Evolutionary conservation across 257 asterid species (phyloP).

Genomic region (Voacanga thouarsii): DNA sequence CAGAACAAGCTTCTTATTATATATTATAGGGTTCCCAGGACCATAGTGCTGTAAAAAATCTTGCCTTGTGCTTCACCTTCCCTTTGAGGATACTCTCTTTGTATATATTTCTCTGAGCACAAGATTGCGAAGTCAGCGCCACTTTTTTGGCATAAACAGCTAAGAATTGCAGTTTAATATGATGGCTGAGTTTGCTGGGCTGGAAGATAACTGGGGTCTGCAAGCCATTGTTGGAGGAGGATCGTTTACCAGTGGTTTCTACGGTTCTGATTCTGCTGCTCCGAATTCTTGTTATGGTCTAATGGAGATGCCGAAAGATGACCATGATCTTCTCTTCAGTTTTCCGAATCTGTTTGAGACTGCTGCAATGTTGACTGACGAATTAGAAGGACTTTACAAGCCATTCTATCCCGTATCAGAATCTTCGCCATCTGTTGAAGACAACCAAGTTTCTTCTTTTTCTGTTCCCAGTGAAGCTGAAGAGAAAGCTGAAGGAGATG

Average conservation of each 20-base stretch:
- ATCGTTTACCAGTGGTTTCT: not conserved
- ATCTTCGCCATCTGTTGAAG: conserved; percentile 25
- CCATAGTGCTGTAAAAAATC: conserved; percentile 1
- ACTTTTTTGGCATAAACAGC: not conserved
- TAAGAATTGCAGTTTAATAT: not conserved
- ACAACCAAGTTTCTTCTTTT: not conserved
- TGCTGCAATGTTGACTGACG: conserved; percentile 34
- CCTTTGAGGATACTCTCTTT: not conserved
- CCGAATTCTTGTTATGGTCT: not conserved
- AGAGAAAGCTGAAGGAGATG: conserved; percentile 24
- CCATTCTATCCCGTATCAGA: conserved; percentile 46
- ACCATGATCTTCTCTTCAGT: conserved; percentile 12
- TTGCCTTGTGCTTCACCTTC: conserved; percentile 2
- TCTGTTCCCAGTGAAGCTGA: conserved; percentile 21
- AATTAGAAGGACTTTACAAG: conserved; percentile 66
- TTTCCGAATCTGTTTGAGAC: conserved; percentile 40
- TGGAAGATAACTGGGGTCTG: conserved; percentile 31
- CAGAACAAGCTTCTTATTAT: not conserved
- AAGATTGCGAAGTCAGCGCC: conserved; percentile 15
- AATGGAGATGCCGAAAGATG: conserved; percentile 7
- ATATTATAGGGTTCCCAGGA: not conserved
- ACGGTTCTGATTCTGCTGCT: not conserved
- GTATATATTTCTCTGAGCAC: not conserved
- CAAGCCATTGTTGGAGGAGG: conserved; percentile 27
- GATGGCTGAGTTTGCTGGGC: conserved; percentile 24